Evolutionary conservation across 768 basidiomycete genomes (phyloP), one percentile per base, ranked within the genome.

Genomic region (Candolleomyces eurysporus): DNA sequence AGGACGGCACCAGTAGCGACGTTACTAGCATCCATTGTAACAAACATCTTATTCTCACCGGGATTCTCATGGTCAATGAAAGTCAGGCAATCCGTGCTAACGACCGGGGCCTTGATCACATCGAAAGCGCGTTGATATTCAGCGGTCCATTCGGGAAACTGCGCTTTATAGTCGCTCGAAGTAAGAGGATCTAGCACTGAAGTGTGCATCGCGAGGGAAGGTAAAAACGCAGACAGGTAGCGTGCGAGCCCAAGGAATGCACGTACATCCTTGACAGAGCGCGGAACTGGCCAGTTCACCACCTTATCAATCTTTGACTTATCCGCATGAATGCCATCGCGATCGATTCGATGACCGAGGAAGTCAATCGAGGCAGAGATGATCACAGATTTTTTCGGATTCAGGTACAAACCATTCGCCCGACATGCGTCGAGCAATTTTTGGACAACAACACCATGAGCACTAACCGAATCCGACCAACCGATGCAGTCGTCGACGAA

Each of bases 261-360:
- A 0, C 53, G 13, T 9, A 63, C 63, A 5, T 67, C 49, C 2
- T 50, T 62, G 3, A 59, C 61, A 0, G 26, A 42, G 0, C 17
- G 42, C 0, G 61, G 66, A 0, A 9, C 17, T 0, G 71, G 70
- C 74, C 74, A 76, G n/a, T 71, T 53, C 2, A 67, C 22, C 7
- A 76, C 69, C 1, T 48, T 22, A 1, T 68, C 61, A 0, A 67
- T 60, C 36, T 75, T 76, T 3, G 48, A 26, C 19, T 42, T 13
- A 48, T 65, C 59, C 3, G 64, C 2, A 54, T 51, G 0, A 31
- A 79, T 66, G 8, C 78, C 75, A 32, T 73, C 67, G 36, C 72
- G 67, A 1, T 75, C 65, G 61, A 78, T 77, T 14, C 70, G 64
- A 45, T 78, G 73, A 10, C 75, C 71, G 46, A 78, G 66, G 10